A percentile compares a stretch with the other conserved stretches of the same genome.
phyloP scores from a whole-genome alignment of 306 rosid genomes.

The Quercus aquifolioides region DNA sequence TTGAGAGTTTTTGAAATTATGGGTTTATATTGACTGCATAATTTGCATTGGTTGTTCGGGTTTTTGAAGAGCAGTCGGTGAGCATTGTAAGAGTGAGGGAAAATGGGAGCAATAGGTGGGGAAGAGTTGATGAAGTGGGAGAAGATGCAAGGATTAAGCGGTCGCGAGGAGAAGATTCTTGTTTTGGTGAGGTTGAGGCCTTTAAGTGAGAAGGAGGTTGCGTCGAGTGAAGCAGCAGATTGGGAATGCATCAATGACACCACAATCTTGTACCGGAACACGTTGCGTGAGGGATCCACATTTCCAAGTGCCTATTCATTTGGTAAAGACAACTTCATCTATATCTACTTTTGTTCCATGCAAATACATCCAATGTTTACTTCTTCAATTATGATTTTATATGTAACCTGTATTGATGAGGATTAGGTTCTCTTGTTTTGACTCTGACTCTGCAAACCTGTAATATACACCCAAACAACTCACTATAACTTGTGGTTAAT shows the following conservation, averaged over 20 bases:
- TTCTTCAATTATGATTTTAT: background rate
- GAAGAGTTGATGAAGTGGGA: slow-evolving; percentile 85
- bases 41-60: slow-evolving; percentile 13
- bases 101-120: slow-evolving; percentile 84
- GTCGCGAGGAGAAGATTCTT: slow-evolving; percentile 90
- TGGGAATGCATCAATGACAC: slow-evolving; percentile 99
- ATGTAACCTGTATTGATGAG: background rate
- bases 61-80: slow-evolving; percentile 18
- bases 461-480: background rate
- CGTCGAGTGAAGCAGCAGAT: slow-evolving; percentile 69
- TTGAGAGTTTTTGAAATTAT: slow-evolving; percentile 28
- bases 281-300: slow-evolving; percentile 94
- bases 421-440: background rate
- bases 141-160: slow-evolving; percentile 66
- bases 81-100: slow-evolving; percentile 30
- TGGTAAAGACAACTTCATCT: slow-evolving; percentile 51
- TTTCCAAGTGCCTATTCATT: slow-evolving; percentile 93
- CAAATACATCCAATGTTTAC: slow-evolving; percentile 11
- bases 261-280: slow-evolving; percentile 81
- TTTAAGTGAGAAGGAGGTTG: slow-evolving; percentile 72
- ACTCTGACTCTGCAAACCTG: background rate
- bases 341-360: slow-evolving; percentile 10
- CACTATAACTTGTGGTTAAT: background rate
- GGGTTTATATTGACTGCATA: slow-evolving; percentile 27
- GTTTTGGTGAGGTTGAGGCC: slow-evolving; percentile 93